These are phyloP conservation scores for Hygrophila difformis DNA, from an alignment of 257 asterid species.

Conservation along the genomic window DNA sequence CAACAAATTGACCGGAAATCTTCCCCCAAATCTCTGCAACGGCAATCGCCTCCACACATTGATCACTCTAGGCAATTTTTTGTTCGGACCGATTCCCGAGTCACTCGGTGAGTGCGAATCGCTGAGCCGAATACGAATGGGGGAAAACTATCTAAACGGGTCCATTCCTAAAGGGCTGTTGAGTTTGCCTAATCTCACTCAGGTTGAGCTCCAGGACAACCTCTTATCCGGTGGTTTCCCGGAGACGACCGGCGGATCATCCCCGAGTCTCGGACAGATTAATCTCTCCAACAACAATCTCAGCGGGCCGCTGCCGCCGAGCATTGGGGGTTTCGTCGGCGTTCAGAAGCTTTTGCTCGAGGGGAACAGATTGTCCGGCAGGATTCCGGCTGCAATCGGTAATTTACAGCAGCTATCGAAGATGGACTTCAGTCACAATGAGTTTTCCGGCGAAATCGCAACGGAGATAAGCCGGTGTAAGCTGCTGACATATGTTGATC, in stretches of 20 bases:
- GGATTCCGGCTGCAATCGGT: slow-evolving; percentile 58
- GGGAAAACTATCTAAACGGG: slow-evolving; percentile 65
- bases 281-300: slow-evolving; percentile 59
- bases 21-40: slow-evolving; percentile 51
- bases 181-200: slow-evolving; percentile 52
- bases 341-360: slow-evolving; percentile 79
- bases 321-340: slow-evolving; percentile 59
- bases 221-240: slow-evolving; percentile 63
- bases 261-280: slow-evolving; percentile 51
- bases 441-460: slow-evolving; percentile 48
- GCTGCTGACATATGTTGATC: slow-evolving; percentile 61
- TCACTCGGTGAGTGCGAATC: slow-evolving; percentile 56
- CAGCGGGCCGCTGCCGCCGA: slow-evolving; percentile 54
- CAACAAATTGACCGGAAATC: slow-evolving; percentile 66
- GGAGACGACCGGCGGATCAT: slow-evolving; percentile 18
- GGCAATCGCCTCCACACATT: slow-evolving; percentile 48
- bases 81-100: slow-evolving; percentile 64
- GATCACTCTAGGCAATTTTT: slow-evolving; percentile 59
- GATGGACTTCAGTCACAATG: slow-evolving; percentile 66
- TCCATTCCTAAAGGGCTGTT: slow-evolving; percentile 63
- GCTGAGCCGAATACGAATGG: slow-evolving; percentile 58
- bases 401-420: slow-evolving; percentile 75
- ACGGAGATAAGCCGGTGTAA: slow-evolving; percentile 61
- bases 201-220: slow-evolving; percentile 73
- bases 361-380: slow-evolving; percentile 65